These are phyloP conservation scores for Fusarium luffae DNA, from an alignment of 2,329 filamentous ascomycete genomes.

Conservation along the genomic window DNA sequence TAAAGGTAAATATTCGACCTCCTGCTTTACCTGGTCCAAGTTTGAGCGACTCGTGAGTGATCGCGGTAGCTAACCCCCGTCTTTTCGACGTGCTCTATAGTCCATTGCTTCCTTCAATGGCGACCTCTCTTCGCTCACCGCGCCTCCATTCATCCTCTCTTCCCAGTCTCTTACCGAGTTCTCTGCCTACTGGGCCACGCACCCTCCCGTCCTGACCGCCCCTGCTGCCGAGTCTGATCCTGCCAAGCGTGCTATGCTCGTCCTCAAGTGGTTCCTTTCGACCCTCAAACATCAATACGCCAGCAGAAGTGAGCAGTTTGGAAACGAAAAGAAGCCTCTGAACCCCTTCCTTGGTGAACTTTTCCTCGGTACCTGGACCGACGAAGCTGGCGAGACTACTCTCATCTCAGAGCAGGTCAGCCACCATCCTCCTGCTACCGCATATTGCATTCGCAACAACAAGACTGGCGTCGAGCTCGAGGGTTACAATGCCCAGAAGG, in stretches of 20 bases:
- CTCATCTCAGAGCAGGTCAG: slow-evolving; percentile 94
- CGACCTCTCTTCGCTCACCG: slow-evolving; percentile 82
- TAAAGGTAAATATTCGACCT: slow-evolving; percentile 57
- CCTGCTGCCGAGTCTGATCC: slow-evolving; percentile 83
- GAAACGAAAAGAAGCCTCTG: slow-evolving; percentile 96
- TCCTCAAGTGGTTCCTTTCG: slow-evolving; percentile 96
- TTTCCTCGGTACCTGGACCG: slow-evolving; percentile 91
- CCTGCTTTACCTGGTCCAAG: neutral
- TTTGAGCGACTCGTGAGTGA: slow-evolving; percentile 12
- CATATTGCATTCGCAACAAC: slow-evolving; percentile 90
- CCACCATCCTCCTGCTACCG: slow-evolving; percentile 94
- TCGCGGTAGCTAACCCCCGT: slow-evolving; percentile 24
- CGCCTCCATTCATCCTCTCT: slow-evolving; percentile 84
- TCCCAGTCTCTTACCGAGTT: slow-evolving; percentile 83
- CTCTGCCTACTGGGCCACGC: slow-evolving; percentile 85
- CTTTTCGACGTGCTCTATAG: slow-evolving; percentile 49
- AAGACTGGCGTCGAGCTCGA: slow-evolving; percentile 81
- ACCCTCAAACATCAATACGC: slow-evolving; percentile 89
- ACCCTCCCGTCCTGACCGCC: slow-evolving; percentile 81
- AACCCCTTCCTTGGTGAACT: slow-evolving; percentile 97
- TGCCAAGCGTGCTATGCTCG: slow-evolving; percentile 82
- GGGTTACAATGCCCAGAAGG: slow-evolving; percentile 97
- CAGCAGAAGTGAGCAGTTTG: slow-evolving; percentile 78
- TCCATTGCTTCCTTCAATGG: slow-evolving; percentile 86
- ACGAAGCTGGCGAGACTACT: slow-evolving; percentile 82